Evolutionary conservation across 2,329 filamentous ascomycete species (phyloP).

Genomic region (Biscogniauxia marginata): DNA sequence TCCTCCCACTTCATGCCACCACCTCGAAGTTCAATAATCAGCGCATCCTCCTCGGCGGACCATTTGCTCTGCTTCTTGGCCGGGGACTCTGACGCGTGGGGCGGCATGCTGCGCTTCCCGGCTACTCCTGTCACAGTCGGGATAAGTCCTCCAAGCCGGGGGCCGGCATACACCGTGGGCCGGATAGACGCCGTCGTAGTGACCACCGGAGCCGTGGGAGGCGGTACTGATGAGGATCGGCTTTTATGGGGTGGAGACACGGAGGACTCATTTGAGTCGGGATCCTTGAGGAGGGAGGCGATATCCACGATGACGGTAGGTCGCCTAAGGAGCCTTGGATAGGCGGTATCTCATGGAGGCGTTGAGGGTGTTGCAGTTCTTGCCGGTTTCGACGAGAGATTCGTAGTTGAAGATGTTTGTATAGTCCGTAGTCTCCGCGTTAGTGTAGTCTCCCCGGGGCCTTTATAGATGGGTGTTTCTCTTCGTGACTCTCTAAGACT

Average conservation of each 20-base stretch:
- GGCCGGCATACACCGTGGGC: conserved; percentile 26
- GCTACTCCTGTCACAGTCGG: conserved; percentile 29
- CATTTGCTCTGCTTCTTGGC: conserved; percentile 97
- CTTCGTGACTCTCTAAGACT: not conserved
- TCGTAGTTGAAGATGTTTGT: conserved; percentile 4
- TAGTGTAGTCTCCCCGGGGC: conserved; percentile 12
- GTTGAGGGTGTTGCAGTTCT: conserved; percentile 15
- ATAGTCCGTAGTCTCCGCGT: conserved; percentile 9
- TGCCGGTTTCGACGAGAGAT: conserved; percentile 15
- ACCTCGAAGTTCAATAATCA: conserved; percentile 88
- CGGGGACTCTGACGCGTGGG: conserved; percentile 62
- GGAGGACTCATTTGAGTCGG: conserved; percentile 70
- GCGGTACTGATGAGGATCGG: conserved; percentile 37
- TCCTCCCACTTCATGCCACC: conserved; percentile 99
- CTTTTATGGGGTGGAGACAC: conserved; percentile 42
- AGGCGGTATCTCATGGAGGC: conserved; percentile 35
- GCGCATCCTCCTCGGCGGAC: conserved; percentile 88
- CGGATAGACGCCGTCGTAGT: conserved; percentile 29
- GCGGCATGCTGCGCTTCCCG: conserved; percentile 51
- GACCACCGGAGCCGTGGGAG: conserved; percentile 38
- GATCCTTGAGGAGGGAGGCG: conserved; percentile 78
- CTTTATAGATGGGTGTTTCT: conserved; percentile 3
- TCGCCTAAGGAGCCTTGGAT: conserved; percentile 35
- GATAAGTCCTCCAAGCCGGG: conserved; percentile 30
- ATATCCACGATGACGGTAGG: conserved; percentile 86